Conservation (phyloP, 176 grass and related monocot genomes). For the Musa itinerans region DNA sequence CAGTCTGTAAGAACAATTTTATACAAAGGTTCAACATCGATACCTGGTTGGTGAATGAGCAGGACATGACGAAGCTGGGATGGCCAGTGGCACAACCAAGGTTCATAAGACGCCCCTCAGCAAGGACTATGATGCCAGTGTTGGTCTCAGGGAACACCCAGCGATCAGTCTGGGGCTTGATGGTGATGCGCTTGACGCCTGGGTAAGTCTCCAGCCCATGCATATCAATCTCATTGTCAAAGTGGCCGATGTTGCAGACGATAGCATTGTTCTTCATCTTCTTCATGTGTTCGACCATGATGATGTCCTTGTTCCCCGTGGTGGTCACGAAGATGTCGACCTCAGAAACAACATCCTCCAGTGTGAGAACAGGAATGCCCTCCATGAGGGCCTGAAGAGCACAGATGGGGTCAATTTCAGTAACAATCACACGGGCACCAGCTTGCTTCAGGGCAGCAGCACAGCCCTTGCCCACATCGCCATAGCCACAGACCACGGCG, state of each 20-base stretch:
- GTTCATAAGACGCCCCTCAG: slow-evolving; percentile 96
- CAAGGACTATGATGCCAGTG: slow-evolving; percentile 71
- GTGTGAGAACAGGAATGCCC: slow-evolving; percentile 65
- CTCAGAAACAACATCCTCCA: slow-evolving; percentile 71
- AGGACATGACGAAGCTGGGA: slow-evolving; percentile 97
- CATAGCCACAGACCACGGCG: slow-evolving; percentile 74
- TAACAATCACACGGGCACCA: slow-evolving; percentile 85
- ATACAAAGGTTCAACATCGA: not conserved
- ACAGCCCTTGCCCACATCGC: slow-evolving; percentile 96
- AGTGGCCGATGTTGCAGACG: slow-evolving; percentile 94
- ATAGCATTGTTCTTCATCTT: slow-evolving; percentile 99
- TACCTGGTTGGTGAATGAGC: slow-evolving; percentile 99
- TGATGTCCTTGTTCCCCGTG: slow-evolving; percentile 98
- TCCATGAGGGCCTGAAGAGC: slow-evolving; percentile 94
- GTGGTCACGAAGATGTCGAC: slow-evolving; percentile 93
- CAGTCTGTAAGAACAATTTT: too few relatives aligned
- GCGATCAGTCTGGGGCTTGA: slow-evolving; percentile 94
- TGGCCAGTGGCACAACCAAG: slow-evolving; percentile 73
- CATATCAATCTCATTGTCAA: slow-evolving; percentile 98
- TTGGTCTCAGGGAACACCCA: slow-evolving; percentile 97
- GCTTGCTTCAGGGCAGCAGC: slow-evolving; percentile 83
- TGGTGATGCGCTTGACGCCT: slow-evolving; percentile 83
- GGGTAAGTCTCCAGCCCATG: slow-evolving; percentile 64
- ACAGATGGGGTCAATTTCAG: slow-evolving; percentile 92
- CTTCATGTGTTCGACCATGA: slow-evolving; percentile 94